Evolutionary conservation across 208 protist species (phyloP), one percentile per base, ranked within the genome.

Genomic region (Acanthamoeba lenticulata): DNA sequence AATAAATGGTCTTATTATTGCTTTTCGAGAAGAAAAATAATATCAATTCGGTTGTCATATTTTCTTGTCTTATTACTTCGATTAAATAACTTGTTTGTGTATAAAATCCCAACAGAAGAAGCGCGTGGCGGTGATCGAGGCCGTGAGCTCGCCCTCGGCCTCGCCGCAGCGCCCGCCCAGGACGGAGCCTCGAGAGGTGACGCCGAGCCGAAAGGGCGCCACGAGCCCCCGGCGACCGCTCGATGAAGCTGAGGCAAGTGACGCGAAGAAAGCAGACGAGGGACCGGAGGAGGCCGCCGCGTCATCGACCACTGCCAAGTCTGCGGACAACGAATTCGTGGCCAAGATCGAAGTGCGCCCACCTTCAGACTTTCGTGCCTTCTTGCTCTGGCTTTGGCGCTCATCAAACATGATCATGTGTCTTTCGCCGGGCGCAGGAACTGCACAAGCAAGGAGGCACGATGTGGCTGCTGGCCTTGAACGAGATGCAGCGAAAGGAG

Each of bases 371-470:
- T 67, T 32, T 57, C 49, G 9, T 57, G 49, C 49, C 49, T 57
- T 11, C 27, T 72, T 27, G 27, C 13, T 13, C 74, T 42, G n/a
- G n/a, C n/a, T n/a, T n/a, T n/a, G n/a, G n/a, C n/a, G n/a, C n/a
- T n/a, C n/a, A n/a, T n/a, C n/a, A n/a, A n/a, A n/a, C n/a, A n/a
- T n/a, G n/a, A n/a, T n/a, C n/a, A n/a, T n/a, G n/a, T n/a, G n/a
- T n/a, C n/a, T n/a, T n/a, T 55, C 74, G 74, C 9, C 42, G 74
- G 19, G n/a, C 7, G 7, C 13, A 90, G 55, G 83, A 60, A 47
- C n/a, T 90, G 83, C 83, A 90, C 83, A 90, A 90, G 83, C 52
- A 90, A n/a, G 83, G 83, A 90, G 83, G 83, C 52, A 90, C 83
- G 4, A 60, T 60, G 83, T 90, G 83, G 83, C 24, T 90, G 44